Percentiles rank a stretch among this genome's conserved stretches.
These are phyloP conservation scores for Pistacia vera DNA, from an alignment of 345 rosid species.

Conservation along the genomic window DNA sequence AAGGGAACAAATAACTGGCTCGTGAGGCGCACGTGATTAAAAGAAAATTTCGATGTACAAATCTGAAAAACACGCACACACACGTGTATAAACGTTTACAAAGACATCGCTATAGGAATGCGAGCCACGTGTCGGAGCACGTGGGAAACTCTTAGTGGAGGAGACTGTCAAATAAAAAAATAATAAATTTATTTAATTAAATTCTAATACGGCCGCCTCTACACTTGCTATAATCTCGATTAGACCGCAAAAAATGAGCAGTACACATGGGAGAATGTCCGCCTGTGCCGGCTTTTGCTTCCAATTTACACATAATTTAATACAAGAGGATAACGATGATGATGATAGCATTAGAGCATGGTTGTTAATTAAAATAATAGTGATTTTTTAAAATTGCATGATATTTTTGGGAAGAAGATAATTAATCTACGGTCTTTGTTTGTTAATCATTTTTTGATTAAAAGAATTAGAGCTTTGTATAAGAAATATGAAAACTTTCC, in stretches of 20 bases:
- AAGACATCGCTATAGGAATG: conserved; percentile 37
- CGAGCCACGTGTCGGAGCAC: conserved; percentile 58
- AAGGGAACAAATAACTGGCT: conserved; percentile 1
- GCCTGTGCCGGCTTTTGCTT: conserved; percentile 54
- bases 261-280: conserved; percentile 51
- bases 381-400: no score
- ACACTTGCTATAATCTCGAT: background rate
- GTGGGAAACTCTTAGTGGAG: conserved; percentile 40
- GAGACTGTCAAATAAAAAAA: background rate
- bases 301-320: background rate
- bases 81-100: conserved; percentile 36
- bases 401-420: no score
- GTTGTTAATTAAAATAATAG: no score
- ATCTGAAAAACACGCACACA: conserved; percentile 25
- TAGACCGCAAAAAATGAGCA: background rate
- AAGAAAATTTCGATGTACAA: conserved; percentile 3
- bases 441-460: no score
- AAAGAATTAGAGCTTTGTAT: no score
- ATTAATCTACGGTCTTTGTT: no score
- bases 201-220: conserved; percentile 22
- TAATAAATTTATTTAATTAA: background rate
- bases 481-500: no score
- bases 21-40: conserved; percentile 43
- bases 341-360: no score
- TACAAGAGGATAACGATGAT: no score